Evolutionary conservation across 2,329 filamentous ascomycete genomes (phyloP).

Genomic region (Hyphodiscus sp.): DNA sequence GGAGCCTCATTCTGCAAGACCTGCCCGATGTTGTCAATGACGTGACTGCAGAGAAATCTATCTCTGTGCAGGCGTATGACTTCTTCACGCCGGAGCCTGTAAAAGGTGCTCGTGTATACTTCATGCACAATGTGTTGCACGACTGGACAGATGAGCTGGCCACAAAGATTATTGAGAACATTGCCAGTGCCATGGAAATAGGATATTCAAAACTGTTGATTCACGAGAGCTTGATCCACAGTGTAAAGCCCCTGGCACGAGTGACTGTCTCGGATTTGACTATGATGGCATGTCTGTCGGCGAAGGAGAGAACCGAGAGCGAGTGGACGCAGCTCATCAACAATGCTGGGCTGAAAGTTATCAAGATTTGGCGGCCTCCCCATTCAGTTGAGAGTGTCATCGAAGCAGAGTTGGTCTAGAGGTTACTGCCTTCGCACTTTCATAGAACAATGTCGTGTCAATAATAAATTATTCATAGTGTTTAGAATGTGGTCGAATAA

Average conservation of each 20-base stretch:
- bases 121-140: slow-evolving; percentile 27
- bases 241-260: slow-evolving; percentile 23
- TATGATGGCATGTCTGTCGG: slow-evolving; percentile 30
- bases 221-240: slow-evolving; percentile 30
- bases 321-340: background rate
- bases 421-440: background rate
- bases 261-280: slow-evolving; percentile 32
- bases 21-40: slow-evolving; percentile 29
- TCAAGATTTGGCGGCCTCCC: background rate
- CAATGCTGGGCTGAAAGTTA: background rate
- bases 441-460: slow-evolving; percentile 40
- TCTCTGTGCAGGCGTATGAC: slow-evolving; percentile 29
- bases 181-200: slow-evolving; percentile 23
- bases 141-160: slow-evolving; percentile 24
- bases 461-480: slow-evolving; percentile 48
- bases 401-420: background rate
- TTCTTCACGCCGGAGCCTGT: slow-evolving; percentile 35
- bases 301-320: slow-evolving; percentile 22
- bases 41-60: slow-evolving; percentile 18
- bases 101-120: slow-evolving; percentile 31
- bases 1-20: slow-evolving; percentile 22
- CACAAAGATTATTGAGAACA: slow-evolving; percentile 7
- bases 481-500: too few relatives aligned
- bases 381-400: background rate
- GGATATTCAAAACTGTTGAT: slow-evolving; percentile 33